Base-by-base conservation (phyloP, 306 rosid species). In the Spatholobus suberectus region DNA sequence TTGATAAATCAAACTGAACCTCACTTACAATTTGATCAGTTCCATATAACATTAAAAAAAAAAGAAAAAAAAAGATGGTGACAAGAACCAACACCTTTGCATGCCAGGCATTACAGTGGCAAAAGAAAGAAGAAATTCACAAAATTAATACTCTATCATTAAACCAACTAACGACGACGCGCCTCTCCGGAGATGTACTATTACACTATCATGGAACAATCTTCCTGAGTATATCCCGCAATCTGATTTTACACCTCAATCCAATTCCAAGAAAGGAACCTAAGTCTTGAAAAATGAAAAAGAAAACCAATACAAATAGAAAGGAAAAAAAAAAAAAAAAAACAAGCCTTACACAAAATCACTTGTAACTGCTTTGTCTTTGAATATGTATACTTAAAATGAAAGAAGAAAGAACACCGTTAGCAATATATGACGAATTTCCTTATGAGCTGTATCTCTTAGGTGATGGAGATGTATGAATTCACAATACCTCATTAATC, bases 211-310 rank as follows among this genome's bases (percentile, higher is more conserved):
- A 82, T 82, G 83, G 88, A 90, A 89, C 87, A 88, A 85, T 92
- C 90, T 87, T 88, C 90, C 87, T 80, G 86, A 87, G 92, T 89
- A 85, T 87, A 87, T 88, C 93, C 92, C 91, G 95, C 93, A 89
- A 91, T 86, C 89, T 91, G 90, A 83, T 88, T 91, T 88, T 91
- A 91, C 96, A 88, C 90, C 97, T 96, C 98, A 90, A 92, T 84
- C 92, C 84, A 92, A 90, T 83, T 90, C 93, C 88, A 87, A 86
- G 82, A 86, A 90, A 78, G 86, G 85, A 91, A 79, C 86, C 94
- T 92, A 94, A 83, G 54, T 76, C 83, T 86, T 82, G 84, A 85
- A 83, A 63, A 81, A 74, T 52, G 43, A 85, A 73, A 47, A 65
- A 49, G 46, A 84, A 52, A 76, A 75, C 76, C 63, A 83, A 44